A percentile compares a stretch with the other conserved stretches of the same genome.
Conservation (phyloP, 768 basidiomycete species). For the Pleurotus citrinopileatus region DNA sequence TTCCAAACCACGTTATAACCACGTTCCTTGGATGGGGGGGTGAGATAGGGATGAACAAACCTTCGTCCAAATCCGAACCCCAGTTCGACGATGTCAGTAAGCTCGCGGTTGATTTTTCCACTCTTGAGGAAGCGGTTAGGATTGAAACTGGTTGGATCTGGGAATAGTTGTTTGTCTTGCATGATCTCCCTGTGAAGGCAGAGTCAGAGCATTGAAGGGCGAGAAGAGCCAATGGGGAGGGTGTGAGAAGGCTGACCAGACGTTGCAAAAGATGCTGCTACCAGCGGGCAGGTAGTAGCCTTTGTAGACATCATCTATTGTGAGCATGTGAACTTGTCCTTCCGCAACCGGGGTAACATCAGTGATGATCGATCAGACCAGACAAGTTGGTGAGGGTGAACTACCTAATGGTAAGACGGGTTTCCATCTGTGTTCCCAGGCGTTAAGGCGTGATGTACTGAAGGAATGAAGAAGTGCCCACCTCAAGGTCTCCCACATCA, state of each 20-base stretch:
- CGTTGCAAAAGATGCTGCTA: not conserved
- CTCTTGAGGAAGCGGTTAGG: not conserved
- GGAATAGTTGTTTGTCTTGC: not conserved
- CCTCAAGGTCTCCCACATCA: slow-evolving; percentile 25
- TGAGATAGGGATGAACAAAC: not conserved
- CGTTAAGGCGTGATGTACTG: not conserved
- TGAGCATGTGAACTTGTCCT: not conserved
- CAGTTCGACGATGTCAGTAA: not conserved
- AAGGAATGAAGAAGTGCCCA: not conserved
- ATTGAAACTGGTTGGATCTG: not conserved
- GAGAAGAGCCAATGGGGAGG: too few species aligned
- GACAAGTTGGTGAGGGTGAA: not conserved
- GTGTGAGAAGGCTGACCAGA: not conserved
- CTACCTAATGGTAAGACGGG: not conserved
- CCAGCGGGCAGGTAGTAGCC: not conserved
- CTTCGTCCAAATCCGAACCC: not conserved
- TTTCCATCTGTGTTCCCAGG: not conserved
- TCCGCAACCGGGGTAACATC: not conserved
- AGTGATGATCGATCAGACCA: not conserved
- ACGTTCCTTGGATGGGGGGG: not conserved
- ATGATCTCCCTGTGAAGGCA: not conserved
- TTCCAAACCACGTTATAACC: not conserved
- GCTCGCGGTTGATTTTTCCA: not conserved
- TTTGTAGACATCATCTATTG: not conserved
- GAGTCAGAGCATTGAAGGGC: not conserved